Evolutionary conservation across 1,284 basidiomycete species (phyloP).

Genomic region (Hortiboletus rubellus): DNA sequence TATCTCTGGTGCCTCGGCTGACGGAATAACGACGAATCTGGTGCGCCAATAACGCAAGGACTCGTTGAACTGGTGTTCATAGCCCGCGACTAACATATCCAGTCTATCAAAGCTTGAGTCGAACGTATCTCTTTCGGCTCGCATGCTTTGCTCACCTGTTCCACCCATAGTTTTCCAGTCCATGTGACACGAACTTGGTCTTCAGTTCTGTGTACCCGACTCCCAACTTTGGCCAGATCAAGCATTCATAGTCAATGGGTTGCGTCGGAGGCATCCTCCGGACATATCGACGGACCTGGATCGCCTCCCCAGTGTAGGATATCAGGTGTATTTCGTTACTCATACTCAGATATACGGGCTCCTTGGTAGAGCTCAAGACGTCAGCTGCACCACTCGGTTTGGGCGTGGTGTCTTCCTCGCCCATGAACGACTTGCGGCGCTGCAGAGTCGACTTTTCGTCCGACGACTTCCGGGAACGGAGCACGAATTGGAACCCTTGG

Average conservation of each 20-base stretch:
- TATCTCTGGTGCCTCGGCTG: conserved; percentile 61
- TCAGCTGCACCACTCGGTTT: conserved; percentile 71
- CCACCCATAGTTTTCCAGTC: conserved; percentile 81
- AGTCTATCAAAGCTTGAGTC: conserved; percentile 42
- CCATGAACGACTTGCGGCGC: conserved; percentile 56
- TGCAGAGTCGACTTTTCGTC: conserved; percentile 39
- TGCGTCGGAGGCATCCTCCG: conserved; percentile 66
- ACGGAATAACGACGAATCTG: conserved; percentile 92
- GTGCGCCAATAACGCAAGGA: conserved; percentile 92
- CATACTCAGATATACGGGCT: conserved; percentile 90
- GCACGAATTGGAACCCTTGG: conserved; percentile 96
- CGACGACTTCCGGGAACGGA: conserved; percentile 42
- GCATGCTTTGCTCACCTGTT: conserved; percentile 54
- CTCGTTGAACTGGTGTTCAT: conserved; percentile 79
- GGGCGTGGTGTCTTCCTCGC: conserved; percentile 54
- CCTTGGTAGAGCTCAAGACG: conserved; percentile 61
- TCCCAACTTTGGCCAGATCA: conserved; percentile 92
- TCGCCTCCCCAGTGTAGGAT: conserved; percentile 82
- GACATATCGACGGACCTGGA: conserved; percentile 88
- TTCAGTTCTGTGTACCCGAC: conserved; percentile 81
- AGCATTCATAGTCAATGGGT: conserved; percentile 79
- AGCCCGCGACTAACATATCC: conserved; percentile 85
- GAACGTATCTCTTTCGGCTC: neutral
- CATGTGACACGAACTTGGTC: conserved; percentile 78
- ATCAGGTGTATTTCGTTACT: conserved; percentile 95